These are phyloP conservation scores for Ophiobolus disseminans DNA, from an alignment of 2,329 filamentous ascomycete species.

Conservation along the genomic window DNA sequence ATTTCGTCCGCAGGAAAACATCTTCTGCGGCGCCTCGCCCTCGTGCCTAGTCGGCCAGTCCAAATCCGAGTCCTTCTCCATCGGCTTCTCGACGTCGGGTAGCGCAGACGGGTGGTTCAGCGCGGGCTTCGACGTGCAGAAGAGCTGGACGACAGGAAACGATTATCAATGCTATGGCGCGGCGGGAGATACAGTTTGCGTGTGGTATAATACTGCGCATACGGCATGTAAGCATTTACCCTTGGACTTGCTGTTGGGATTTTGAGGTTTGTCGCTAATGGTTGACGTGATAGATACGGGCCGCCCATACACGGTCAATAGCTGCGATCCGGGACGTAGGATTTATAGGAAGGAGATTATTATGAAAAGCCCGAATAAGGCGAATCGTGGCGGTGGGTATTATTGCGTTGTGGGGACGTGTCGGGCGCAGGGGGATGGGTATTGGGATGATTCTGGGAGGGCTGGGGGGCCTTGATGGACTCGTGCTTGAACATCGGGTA, in stretches of 20 bases:
- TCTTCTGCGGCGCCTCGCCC: neutral
- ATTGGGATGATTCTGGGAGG: slow-evolving; percentile 7
- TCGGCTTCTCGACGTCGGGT: neutral
- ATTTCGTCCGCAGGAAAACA: neutral
- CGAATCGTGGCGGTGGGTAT: slow-evolving; percentile 6
- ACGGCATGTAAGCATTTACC: slow-evolving; percentile 10
- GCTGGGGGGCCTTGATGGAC: too few species aligned
- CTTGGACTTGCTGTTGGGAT: neutral
- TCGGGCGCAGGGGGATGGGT: slow-evolving; percentile 4
- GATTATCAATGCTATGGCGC: slow-evolving; percentile 4
- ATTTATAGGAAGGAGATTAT: neutral
- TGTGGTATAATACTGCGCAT: slow-evolving; percentile 12
- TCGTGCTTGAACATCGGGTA: slow-evolving; percentile 7
- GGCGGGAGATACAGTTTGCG: slow-evolving; percentile 2
- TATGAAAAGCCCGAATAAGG: slow-evolving; percentile 3
- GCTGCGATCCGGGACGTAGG: neutral
- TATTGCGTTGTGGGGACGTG: slow-evolving; percentile 12
- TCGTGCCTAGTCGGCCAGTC: neutral
- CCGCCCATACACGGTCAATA: neutral
- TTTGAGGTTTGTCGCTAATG: too few species aligned
- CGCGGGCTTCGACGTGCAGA: neutral
- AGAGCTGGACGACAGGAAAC: neutral
- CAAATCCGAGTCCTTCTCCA: neutral
- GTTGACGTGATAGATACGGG: neutral
- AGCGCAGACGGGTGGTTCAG: neutral